Evolutionary conservation across 768 basidiomycete genomes (phyloP).

Genomic region (Trametes coccinea): DNA sequence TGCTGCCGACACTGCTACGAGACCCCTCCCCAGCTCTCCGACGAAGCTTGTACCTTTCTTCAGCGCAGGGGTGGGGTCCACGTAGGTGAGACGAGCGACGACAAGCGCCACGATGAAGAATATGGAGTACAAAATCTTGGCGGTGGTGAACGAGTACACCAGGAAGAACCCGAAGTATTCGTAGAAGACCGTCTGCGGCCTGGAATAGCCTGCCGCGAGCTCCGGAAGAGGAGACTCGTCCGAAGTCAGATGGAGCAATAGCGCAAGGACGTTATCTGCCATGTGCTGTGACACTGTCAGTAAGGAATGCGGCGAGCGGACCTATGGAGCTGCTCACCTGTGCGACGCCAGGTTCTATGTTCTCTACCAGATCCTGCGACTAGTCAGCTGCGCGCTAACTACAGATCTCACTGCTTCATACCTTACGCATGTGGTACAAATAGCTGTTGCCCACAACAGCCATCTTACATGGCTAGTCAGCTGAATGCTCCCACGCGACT

Average conservation of each 20-base stretch:
- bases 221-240: constrained; percentile 66
- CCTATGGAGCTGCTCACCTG: constrained; percentile 32
- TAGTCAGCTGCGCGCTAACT: not conserved
- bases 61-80: constrained; percentile 39
- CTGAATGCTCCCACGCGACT: not conserved
- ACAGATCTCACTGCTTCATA: constrained; percentile 25
- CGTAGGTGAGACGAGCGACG: constrained; percentile 43
- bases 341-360: constrained; percentile 83
- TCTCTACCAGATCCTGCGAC: constrained; percentile 69
- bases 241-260: constrained; percentile 74
- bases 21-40: constrained; percentile 44
- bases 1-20: constrained; percentile 50
- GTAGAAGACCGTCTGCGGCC: constrained; percentile 77
- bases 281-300: constrained; percentile 60
- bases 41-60: constrained; percentile 40
- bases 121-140: constrained; percentile 59
- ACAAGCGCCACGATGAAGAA: constrained; percentile 49
- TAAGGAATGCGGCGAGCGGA: not conserved
- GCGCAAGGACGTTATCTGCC: constrained; percentile 82
- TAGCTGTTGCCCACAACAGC: constrained; percentile 92
- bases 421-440: constrained; percentile 91
- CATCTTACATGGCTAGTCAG: constrained; percentile 51
- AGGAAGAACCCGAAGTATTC: constrained; percentile 67
- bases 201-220: constrained; percentile 49
- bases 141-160: constrained; percentile 73